phyloP scores from a whole-genome alignment of 2,329 filamentous ascomycete genomes.

The Colletotrichum horii region DNA sequence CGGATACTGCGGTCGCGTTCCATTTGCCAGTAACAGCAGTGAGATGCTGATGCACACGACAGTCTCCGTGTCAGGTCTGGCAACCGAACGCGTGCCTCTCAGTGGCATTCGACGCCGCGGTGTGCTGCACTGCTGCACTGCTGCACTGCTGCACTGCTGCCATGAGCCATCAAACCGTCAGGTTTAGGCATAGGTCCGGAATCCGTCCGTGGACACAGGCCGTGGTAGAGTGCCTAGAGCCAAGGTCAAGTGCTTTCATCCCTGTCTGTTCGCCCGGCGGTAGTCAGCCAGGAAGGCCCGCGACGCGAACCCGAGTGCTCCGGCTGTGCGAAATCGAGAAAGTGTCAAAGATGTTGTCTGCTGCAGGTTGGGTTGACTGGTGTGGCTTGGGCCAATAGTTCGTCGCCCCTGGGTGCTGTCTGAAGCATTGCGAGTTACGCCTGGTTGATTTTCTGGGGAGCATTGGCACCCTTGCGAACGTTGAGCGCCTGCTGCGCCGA shows the following conservation, averaged over 20 bases:
- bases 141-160: background rate
- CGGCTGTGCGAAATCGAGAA: conserved; percentile 2
- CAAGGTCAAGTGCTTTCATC: background rate
- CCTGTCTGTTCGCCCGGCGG: background rate
- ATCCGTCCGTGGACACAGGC: background rate
- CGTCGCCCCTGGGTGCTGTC: background rate
- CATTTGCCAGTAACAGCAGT: background rate
- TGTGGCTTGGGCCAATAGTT: conserved; percentile 9
- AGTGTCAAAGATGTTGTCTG: background rate
- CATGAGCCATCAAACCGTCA: background rate
- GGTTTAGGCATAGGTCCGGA: background rate
- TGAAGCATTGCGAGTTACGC: background rate
- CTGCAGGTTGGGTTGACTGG: background rate
- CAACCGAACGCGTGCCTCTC: background rate
- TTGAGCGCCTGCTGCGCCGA: conserved; percentile 3
- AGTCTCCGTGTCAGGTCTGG: background rate
- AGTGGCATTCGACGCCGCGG: background rate
- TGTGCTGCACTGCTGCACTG: background rate
- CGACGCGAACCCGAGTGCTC: conserved; percentile 7
- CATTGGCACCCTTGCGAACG: background rate
- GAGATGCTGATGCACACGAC: background rate
- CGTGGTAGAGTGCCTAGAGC: background rate
- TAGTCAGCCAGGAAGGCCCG: background rate
- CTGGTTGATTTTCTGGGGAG: background rate
- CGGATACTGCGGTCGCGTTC: background rate